A percentile compares a stretch with the other conserved stretches of the same genome.
phyloP scores from a whole-genome alignment of 2,329 filamentous ascomycete species.

The Hirsutella minnesotensis region DNA sequence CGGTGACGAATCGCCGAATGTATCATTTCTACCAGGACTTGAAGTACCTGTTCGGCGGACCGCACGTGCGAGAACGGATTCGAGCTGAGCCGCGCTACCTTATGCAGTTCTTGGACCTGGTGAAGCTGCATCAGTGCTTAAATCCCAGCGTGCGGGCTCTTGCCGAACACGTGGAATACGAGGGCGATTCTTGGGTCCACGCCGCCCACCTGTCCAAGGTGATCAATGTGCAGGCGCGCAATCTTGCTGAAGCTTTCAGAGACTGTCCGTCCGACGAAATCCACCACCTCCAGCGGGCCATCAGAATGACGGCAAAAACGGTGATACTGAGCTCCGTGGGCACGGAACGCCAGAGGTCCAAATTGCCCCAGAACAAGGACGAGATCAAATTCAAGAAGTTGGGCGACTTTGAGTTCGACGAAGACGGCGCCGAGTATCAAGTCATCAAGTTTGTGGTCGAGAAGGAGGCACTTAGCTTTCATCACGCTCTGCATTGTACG shows the following conservation, averaged over 20 bases:
- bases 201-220: constrained; percentile 89
- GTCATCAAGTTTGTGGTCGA: constrained; percentile 85
- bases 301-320: constrained; percentile 63
- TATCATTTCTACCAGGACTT: constrained; percentile 97
- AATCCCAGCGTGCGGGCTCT: constrained; percentile 85
- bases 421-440: constrained; percentile 40
- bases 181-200: constrained; percentile 96
- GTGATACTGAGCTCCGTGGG: constrained; percentile 86
- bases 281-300: constrained; percentile 55
- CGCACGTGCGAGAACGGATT: constrained; percentile 77
- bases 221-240: constrained; percentile 83
- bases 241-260: constrained; percentile 78
- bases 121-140: constrained; percentile 93
- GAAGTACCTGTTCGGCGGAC: constrained; percentile 78
- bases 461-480: constrained; percentile 86
- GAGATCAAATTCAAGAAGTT: constrained; percentile 73
- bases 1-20: constrained; percentile 87
- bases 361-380: constrained; percentile 76
- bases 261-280: constrained; percentile 53
- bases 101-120: constrained; percentile 86
- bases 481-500: constrained; percentile 92
- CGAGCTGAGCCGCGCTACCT: constrained; percentile 78
- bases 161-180: constrained; percentile 94
- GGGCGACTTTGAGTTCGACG: constrained; percentile 70
- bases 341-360: constrained; percentile 75